Conservation (phyloP, 2,329 filamentous ascomycete species). For the Exophiala aquamarina region DNA sequence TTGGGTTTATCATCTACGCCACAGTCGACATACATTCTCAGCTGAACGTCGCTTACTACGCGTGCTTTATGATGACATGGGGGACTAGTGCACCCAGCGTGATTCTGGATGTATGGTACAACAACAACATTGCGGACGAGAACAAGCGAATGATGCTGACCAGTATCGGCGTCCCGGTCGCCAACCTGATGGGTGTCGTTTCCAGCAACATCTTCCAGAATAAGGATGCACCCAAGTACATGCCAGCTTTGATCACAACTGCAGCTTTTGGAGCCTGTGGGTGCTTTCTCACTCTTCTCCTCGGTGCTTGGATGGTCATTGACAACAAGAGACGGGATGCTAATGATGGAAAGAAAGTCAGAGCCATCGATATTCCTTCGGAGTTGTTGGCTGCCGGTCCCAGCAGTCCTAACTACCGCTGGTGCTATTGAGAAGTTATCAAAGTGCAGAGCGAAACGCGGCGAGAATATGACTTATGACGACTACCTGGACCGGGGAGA, state of each 20-base stretch:
- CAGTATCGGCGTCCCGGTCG: slow-evolving; percentile 69
- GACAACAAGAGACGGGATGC: slow-evolving; percentile 64
- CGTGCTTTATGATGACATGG: slow-evolving; percentile 81
- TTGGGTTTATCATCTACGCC: slow-evolving; percentile 77
- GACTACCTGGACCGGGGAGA: too few relatives aligned
- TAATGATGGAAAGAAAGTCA: slow-evolving; percentile 55
- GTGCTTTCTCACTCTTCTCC: slow-evolving; percentile 52
- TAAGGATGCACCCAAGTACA: slow-evolving; percentile 65
- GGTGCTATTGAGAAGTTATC: slow-evolving; percentile 13
- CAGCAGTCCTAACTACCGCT: slow-evolving; percentile 8
- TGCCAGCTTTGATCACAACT: slow-evolving; percentile 64
- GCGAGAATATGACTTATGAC: too few relatives aligned
- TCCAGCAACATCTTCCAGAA: slow-evolving; percentile 66
- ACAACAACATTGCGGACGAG: slow-evolving; percentile 80
- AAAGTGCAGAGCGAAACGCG: too few relatives aligned
- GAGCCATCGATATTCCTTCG: slow-evolving; percentile 59
- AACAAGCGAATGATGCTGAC: slow-evolving; percentile 71
- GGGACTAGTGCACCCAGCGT: slow-evolving; percentile 74
- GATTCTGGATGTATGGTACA: slow-evolving; percentile 69
- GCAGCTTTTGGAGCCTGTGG: slow-evolving; percentile 64
- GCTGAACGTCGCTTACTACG: slow-evolving; percentile 70
- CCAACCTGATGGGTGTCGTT: slow-evolving; percentile 72
- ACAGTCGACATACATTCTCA: slow-evolving; percentile 63
- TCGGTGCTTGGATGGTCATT: slow-evolving; percentile 64
- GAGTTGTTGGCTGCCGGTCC: slow-evolving; percentile 44